Evolutionary conservation across 2,329 filamentous ascomycete species (phyloP).

Genomic region (Thermothelomyces thermophilus): DNA sequence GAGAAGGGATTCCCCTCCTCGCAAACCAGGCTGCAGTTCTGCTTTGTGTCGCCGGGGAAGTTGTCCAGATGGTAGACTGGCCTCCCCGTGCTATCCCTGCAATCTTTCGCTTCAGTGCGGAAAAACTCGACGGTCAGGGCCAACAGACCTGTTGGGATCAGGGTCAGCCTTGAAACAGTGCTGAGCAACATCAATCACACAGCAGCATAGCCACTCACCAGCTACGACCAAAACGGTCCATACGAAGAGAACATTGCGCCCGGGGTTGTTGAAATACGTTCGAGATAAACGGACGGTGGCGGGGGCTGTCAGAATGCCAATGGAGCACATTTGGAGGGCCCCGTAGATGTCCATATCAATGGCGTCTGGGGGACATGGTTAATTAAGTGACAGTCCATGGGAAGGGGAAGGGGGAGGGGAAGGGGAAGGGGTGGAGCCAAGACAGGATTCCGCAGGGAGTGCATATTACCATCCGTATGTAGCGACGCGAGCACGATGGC

Average conservation of each 20-base stretch:
- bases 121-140: constrained; percentile 61
- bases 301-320: constrained; percentile 58
- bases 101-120: constrained; percentile 40
- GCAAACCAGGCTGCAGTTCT: constrained; percentile 44
- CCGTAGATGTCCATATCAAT: constrained; percentile 64
- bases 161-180: neutral
- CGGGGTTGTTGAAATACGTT: constrained; percentile 59
- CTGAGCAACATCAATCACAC: no score
- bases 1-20: constrained; percentile 43
- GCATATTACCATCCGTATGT: constrained; percentile 49
- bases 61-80: constrained; percentile 30
- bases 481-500: constrained; percentile 53
- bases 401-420: no score
- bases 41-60: constrained; percentile 38
- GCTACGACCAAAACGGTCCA: constrained; percentile 57
- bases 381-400: no score
- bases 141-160: constrained; percentile 41
- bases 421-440: accelerated
- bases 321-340: constrained; percentile 60
- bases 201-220: constrained; percentile 35
- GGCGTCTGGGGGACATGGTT: neutral
- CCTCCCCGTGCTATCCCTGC: constrained; percentile 34
- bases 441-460: neutral
- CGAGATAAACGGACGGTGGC: constrained; percentile 53
- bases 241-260: constrained; percentile 59